phyloP scores from a whole-genome alignment of 2,329 filamentous ascomycete species.

The Fusarium abutilonis region DNA sequence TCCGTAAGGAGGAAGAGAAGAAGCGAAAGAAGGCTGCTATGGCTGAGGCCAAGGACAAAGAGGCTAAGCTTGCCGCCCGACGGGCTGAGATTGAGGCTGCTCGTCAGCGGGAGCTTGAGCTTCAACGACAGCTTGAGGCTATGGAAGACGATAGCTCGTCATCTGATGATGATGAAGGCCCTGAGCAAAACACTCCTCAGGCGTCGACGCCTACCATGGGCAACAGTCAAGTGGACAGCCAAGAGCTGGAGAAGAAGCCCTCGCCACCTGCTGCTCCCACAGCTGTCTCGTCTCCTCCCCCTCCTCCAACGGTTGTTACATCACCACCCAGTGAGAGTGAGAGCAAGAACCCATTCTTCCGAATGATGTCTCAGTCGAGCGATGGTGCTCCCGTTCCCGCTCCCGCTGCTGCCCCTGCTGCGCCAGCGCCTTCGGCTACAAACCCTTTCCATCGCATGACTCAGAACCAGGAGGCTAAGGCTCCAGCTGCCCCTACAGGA shows the following conservation, averaged over 20 bases:
- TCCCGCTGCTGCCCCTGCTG: conserved; percentile 52
- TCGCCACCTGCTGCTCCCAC: conserved; percentile 57
- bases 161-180: conserved; percentile 83
- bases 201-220: conserved; percentile 66
- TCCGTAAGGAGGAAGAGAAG: conserved; percentile 97
- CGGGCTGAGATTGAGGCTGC: conserved; percentile 93
- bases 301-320: conserved; percentile 62
- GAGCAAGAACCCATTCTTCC: conserved; percentile 95
- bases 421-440: conserved; percentile 62
- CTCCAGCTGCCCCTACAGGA: conserved; percentile 59
- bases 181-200: conserved; percentile 72
- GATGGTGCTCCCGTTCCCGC: too few species aligned
- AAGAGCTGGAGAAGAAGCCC: conserved; percentile 63
- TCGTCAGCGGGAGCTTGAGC: conserved; percentile 86
- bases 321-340: conserved; percentile 72
- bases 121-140: conserved; percentile 85
- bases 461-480: conserved; percentile 70
- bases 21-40: conserved; percentile 87
- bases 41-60: conserved; percentile 88
- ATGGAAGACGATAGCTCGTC: conserved; percentile 78
- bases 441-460: conserved; percentile 95
- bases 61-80: conserved; percentile 82
- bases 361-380: conserved; percentile 79
- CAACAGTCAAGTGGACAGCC: conserved; percentile 62
- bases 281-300: conserved; percentile 52